phyloP scores from a whole-genome alignment of 1,284 basidiomycete genomes.

The Ceratobasidium papillatum region DNA sequence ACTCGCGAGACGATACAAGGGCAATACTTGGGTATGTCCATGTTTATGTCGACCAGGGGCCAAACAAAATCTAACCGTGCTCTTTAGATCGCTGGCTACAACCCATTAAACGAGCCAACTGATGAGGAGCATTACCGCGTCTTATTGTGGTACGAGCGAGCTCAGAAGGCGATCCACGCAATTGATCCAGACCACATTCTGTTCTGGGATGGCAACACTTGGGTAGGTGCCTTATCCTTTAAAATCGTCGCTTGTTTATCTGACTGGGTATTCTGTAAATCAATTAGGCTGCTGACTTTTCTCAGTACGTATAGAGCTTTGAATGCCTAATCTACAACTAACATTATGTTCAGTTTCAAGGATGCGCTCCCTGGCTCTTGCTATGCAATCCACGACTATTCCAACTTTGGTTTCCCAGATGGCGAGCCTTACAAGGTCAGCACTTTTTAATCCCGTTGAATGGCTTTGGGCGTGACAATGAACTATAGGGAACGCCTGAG shows the following conservation, averaged over 20 bases:
- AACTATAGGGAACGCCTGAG: constrained; percentile 24
- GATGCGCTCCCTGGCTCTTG: constrained; percentile 51
- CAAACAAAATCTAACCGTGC: too few species aligned
- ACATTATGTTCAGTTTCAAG: constrained; percentile 35
- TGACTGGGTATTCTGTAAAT: not conserved
- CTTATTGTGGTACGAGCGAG: constrained; percentile 68
- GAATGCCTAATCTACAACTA: not conserved
- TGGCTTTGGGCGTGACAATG: not conserved
- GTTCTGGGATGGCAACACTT: constrained; percentile 75
- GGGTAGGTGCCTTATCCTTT: constrained; percentile 7
- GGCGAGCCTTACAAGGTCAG: constrained; percentile 44
- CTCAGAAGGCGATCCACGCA: constrained; percentile 68
- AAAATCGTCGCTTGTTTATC: not conserved
- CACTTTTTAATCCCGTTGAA: not conserved
- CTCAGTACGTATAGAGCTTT: constrained; percentile 54
- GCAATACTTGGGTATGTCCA: constrained; percentile 56
- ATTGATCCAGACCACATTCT: constrained; percentile 73
- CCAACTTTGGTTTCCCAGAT: constrained; percentile 72
- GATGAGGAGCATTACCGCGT: constrained; percentile 65
- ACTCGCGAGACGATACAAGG: constrained; percentile 54
- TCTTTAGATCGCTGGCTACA: constrained; percentile 49
- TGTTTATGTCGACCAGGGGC: constrained; percentile 48
- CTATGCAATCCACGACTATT: constrained; percentile 75
- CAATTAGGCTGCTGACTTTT: constrained; percentile 64
- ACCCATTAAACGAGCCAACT: constrained; percentile 70